These are phyloP conservation scores for Phragmites australis DNA, from an alignment of 176 grass and related monocot genomes.

Conservation along the genomic window DNA sequence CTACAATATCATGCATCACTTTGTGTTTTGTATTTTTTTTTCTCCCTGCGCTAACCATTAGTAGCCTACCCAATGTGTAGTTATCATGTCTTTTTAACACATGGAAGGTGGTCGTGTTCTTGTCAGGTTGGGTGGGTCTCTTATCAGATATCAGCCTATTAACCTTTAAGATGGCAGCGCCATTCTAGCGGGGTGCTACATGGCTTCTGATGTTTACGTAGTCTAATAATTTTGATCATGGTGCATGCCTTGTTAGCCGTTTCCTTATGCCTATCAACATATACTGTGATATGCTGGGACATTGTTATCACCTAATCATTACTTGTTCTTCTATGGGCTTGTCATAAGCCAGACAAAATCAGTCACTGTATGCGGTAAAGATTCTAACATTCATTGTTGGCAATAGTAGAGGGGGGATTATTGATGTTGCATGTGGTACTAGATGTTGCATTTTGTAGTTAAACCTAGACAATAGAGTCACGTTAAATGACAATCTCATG, in stretches of 20 bases:
- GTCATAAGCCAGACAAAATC: constrained; percentile 7
- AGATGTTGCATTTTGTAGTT: constrained; percentile 2
- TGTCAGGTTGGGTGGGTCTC: not conserved
- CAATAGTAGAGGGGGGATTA: not conserved
- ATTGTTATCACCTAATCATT: not conserved
- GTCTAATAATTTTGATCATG: not conserved
- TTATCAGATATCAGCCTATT: not conserved
- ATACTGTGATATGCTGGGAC: not conserved
- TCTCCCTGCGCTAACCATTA: not conserved
- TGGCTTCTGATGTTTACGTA: not conserved
- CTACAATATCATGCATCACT: not conserved
- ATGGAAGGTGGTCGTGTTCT: not conserved
- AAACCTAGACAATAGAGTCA: not conserved
- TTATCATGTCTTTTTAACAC: not conserved
- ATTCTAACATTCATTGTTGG: not conserved
- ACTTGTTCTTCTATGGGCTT: constrained; percentile 2
- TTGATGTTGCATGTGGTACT: constrained; percentile 1
- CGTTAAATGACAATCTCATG: constrained; percentile 18
- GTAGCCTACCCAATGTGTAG: not conserved
- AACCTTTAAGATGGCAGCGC: not conserved
- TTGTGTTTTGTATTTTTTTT: constrained; percentile 1
- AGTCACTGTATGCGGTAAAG: not conserved
- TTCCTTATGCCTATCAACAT: not conserved
- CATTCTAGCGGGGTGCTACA: not conserved
- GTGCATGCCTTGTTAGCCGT: not conserved